Evolutionary conservation across 768 basidiomycete species (phyloP), one percentile per base, ranked within the genome.

Genomic region (Fibroporia radiculosa): DNA sequence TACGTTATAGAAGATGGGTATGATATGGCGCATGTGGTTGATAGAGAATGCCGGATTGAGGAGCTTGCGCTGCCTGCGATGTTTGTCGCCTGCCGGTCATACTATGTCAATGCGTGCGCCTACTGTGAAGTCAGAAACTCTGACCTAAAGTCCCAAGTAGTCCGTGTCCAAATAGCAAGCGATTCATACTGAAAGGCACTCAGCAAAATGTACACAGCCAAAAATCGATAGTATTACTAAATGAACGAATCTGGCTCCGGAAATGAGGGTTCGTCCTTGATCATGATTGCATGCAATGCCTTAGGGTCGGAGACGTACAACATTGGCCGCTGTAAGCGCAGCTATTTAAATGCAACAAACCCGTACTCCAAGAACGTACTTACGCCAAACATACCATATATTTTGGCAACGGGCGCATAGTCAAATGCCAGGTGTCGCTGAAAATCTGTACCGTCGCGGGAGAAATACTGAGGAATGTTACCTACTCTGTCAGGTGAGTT

Each of bases 301-400:
- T 61, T 65, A 1, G 73, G 70, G 46, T 75, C 74, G 40, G 56
- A 70, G 1, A 71, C 62, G 45, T 66, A 66, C 6, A 75, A 54
- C 34, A 26, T 60, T 53, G 42, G 59, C 57, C 64, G 64, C 56
- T 44, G 27, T 14, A n/a, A n/a, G n/a, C n/a, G n/a, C n/a, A n/a
- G n/a, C n/a, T n/a, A n/a, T n/a, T n/a, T n/a, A n/a, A n/a, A n/a
- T n/a, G n/a, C n/a, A n/a, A n/a, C n/a, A n/a, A n/a, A n/a, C n/a
- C n/a, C n/a, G n/a, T n/a, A n/a, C n/a, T n/a, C n/a, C n/a, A n/a
- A 10, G 19, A 10, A 19, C 8, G 4, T n/a, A 31, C n/a, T 35
- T 37, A 51, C 53, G 4, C 48, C 40, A n/a, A 55, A 44, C 3
- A 51, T 14, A 20, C 53, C 50, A 19, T 50, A 18, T 0, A 54